Base-by-base conservation (phyloP, 352 stramenopile species). In the Pythium grandisporangium region DNA sequence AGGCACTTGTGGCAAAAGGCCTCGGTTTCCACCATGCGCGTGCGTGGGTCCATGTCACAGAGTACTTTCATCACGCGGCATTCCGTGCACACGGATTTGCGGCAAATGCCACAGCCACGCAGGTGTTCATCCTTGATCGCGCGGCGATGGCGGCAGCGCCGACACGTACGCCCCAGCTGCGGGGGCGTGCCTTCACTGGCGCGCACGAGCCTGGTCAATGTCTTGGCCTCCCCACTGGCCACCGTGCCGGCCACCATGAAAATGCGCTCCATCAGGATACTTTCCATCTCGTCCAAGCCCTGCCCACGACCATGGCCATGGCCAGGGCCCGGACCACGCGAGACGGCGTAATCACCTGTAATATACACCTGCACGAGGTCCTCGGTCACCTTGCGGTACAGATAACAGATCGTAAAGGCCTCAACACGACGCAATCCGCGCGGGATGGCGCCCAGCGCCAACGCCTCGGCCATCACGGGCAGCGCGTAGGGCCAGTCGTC, bases 351-450 rank as follows among this genome's bases (percentile, higher is more conserved):
- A 34, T 76, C 61, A 21, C 64, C 64, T 11, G 69, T 16, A 11
- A 70, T 58, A 48, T 78, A 78, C 44, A 64, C 77, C 46, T 80
- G 53, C 12, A 78, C 65, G 5, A 76, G 46, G 37, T 78, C 67
- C 10, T 76, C 60, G 23, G 48, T 64, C n/a, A 84, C 65, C 30
- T 60, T 49, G 5, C 60, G 51, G 44, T 63, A 84, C 22, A 84
- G 26, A 32, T 71, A 76, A 29, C 70, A 84, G 5, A 80, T 42
- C 11, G 57, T 53, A 36, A 76, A 55, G 2, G 40, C 42, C 16
- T 74, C 53, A 11, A 65, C 45, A 24, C 66, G 57, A 20, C 51
- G 40, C 27, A 77, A 27, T 5, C 50, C 52, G n/a, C n/a, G n/a
- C n/a, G n/a, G n/a, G n/a, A n/a, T n/a, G 14, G 27, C 10, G 27